These are phyloP conservation scores for Microbotryomycetes sp. DNA, from an alignment of 1,284 basidiomycete species.

Conservation along the genomic window DNA sequence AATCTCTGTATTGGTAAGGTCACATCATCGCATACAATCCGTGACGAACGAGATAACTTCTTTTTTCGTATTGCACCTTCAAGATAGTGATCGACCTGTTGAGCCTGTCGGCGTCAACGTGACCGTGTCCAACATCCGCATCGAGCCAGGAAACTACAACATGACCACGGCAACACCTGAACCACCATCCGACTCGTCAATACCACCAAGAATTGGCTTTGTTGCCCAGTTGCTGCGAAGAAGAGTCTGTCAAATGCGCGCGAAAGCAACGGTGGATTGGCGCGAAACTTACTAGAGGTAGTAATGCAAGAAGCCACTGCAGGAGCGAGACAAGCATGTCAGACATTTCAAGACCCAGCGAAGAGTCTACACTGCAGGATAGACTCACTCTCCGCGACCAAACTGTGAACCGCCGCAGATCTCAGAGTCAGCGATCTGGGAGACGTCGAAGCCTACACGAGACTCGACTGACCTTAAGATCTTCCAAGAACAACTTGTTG, in stretches of 20 bases:
- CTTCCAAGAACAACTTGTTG: conserved; percentile 72
- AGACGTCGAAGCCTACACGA: neutral
- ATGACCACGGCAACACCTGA: conserved; percentile 32
- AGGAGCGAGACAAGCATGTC: neutral
- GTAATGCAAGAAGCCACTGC: conserved; percentile 32
- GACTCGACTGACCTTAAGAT: conserved; percentile 48
- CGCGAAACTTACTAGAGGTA: conserved; percentile 25
- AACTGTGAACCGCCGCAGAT: conserved; percentile 15
- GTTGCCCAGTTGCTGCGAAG: conserved; percentile 31
- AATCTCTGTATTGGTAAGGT: no score
- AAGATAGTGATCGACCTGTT: no score
- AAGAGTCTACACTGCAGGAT: neutral
- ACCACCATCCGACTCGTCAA: conserved; percentile 22
- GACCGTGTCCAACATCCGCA: no score
- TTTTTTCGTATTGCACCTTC: no score
- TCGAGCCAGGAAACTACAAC: no score
- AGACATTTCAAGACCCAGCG: neutral
- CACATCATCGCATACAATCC: no score
- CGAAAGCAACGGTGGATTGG: neutral
- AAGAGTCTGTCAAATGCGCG: neutral
- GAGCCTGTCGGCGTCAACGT: no score
- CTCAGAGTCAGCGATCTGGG: neutral
- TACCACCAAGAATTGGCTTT: conserved; percentile 28
- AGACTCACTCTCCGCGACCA: conserved; percentile 29
- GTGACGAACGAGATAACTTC: no score